Evolutionary conservation across 2,329 filamentous ascomycete genomes (phyloP), one percentile per base, ranked within the genome.

Genomic region (Fusarium nodosum): DNA sequence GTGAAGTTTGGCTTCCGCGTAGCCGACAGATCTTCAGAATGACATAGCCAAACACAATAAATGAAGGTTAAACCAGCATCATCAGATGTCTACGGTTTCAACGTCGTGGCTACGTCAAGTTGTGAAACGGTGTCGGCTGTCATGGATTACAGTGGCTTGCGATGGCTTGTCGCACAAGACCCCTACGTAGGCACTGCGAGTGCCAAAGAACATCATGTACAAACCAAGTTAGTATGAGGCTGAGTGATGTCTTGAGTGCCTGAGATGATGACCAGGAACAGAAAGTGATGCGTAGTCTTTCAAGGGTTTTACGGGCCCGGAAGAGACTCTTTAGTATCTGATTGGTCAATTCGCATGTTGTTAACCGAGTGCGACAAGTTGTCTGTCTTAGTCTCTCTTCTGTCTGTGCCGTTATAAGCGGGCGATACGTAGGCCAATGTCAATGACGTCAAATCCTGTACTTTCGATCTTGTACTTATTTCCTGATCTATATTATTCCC

Each of bases 371-470:
- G 52, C 60, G 45, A 64, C 20, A 34, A 24, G 34, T 20, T 44
- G 28, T 1, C 33, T n/a, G 16, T 11, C 8, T 30, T 30, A 28
- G 26, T 28, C 26, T 28, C 26, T 5, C 26, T 16, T 1, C 33
- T 39, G 22, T n/a, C 34, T 52, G 52, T 64, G 61, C 61, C 52
- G 61, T 64, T 51, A 59, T 22, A 47, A 61, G 60, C 9, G 26
- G 31, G 22, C 60, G 53, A 64, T 59, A 42, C 52, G 24, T 26
- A 42, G 3, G 24, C 39, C 39, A 64, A 64, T 53, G 13, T 64
- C 61, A 18, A 64, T 64, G 60, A 64, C 60, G 61, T 64, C 61
- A 64, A 64, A 39, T 20, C 16, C 3, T 4, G n/a, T n/a, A 34
- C 12, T 34, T 24, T 44, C 31, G 44, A 57, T 64, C 31, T 16